Evolutionary conservation across 2,329 filamentous ascomycete genomes (phyloP), one percentile per base, ranked within the genome.

Genomic region (Ophiostoma piceae): DNA sequence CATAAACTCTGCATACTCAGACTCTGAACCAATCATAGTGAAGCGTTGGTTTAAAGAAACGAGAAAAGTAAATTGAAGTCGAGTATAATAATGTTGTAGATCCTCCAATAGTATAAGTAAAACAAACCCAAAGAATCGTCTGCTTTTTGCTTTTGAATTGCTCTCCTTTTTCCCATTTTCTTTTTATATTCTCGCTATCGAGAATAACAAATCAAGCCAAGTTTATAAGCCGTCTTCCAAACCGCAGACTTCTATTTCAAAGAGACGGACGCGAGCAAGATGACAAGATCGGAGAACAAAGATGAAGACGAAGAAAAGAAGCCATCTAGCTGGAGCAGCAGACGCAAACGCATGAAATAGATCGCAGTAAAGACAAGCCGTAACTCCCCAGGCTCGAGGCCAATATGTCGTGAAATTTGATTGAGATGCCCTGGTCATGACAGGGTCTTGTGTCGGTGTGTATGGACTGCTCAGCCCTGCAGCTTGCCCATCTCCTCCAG

Each of bases 401-500:
- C 62, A 57, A 11, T 32, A 32, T 39, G 32, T 37, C 32, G 16
- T 37, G 39, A 39, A n/a, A 39, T 57, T 35, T 35, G 3, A 35
- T 5, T 35, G 1, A 35, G 5, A 35, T 26, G 35, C 32, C 32
- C 62, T 5, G 35, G 16, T 47, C 16, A 14, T 39, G 35, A 65
- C 32, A n/a, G 29, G 35, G 32, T n/a, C 43, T 19, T 47, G 43
- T 35, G 35, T 35, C 5, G 35, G 8, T 8, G 35, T 1, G 35
- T 35, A 5, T 35, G 35, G 5, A 35, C 11, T 12, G 39, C 39
- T 72, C 32, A 75, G 66, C 78, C 79, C 75, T 85, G 83, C 66
- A 96, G 82, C 83, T 96, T 96, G 75, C 89, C 91, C 80, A 98
- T 90, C 82, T 99, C 93, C 77, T 97, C 90, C 71, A 99, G 85